phyloP scores from a whole-genome alignment of 2,329 filamentous ascomycete genomes.

The Verticillium dahliae region DNA sequence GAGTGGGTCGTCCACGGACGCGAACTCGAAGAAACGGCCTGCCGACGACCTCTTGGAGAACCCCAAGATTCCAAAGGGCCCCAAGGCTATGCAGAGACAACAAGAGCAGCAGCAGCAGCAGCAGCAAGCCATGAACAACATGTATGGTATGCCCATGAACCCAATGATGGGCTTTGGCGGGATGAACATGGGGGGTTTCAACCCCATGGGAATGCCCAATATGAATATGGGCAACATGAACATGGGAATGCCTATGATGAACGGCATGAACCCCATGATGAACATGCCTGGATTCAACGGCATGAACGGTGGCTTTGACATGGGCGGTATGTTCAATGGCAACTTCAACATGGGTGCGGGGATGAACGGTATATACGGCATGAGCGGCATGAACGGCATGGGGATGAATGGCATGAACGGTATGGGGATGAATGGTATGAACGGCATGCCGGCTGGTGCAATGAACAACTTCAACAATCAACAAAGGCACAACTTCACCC shows the following conservation, averaged over 20 bases:
- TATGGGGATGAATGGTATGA: constrained; percentile 26
- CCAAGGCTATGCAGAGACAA: constrained; percentile 57
- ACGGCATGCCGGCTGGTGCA: constrained; percentile 20
- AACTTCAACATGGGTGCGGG: constrained; percentile 20
- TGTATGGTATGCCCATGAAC: constrained; percentile 20
- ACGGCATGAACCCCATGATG: constrained; percentile 20
- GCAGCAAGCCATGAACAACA: constrained; percentile 39
- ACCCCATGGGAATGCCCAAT: constrained; percentile 25
- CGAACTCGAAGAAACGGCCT: constrained; percentile 67
- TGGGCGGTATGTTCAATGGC: constrained; percentile 24
- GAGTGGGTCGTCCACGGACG: constrained; percentile 15
- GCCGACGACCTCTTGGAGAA: constrained; percentile 67
- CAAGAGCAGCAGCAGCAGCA: constrained; percentile 41
- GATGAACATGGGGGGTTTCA: constrained; percentile 18
- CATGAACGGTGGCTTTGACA: constrained; percentile 21
- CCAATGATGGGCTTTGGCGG: constrained; percentile 17
- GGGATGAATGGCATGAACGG: constrained; percentile 28
- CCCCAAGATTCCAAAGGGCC: constrained; percentile 57
- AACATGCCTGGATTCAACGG: constrained; percentile 24
- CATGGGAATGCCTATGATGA: constrained; percentile 15
- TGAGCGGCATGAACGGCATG: constrained; percentile 17
- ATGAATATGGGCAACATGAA: constrained; percentile 16
- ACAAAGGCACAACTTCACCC: constrained; percentile 30
- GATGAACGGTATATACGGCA: constrained; percentile 29
- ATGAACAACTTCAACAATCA: constrained; percentile 18